phyloP scores from a whole-genome alignment of 2,329 filamentous ascomycete species.

The Endocalyx cinctus region DNA sequence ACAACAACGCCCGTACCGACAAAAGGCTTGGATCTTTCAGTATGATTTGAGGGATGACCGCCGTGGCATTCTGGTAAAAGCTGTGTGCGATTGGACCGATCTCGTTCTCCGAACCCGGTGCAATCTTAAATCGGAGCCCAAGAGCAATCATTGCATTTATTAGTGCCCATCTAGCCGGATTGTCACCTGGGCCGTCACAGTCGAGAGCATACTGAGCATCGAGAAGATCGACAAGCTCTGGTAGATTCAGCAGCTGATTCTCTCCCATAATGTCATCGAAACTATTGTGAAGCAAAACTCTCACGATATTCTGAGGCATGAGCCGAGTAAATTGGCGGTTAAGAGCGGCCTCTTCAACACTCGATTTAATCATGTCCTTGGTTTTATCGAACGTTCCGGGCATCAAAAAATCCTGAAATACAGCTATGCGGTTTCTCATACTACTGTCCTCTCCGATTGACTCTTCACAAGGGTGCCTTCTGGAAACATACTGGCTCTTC shows the following conservation, averaged over 20 bases:
- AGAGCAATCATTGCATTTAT: slow-evolving; percentile 13
- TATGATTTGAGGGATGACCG: slow-evolving; percentile 11
- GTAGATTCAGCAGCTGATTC: slow-evolving; percentile 6
- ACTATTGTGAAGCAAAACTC: slow-evolving; percentile 4
- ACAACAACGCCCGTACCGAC: slow-evolving; percentile 12
- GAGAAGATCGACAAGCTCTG: slow-evolving; percentile 6
- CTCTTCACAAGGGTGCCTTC: too few species aligned
- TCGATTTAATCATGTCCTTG: slow-evolving; percentile 1
- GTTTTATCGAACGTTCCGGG: slow-evolving; percentile 1
- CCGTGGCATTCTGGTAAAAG: slow-evolving; percentile 12
- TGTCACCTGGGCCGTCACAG: slow-evolving; percentile 2
- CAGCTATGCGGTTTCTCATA: not conserved
- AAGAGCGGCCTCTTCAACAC: slow-evolving; percentile 1
- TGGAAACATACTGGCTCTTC: not conserved
- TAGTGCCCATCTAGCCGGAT: slow-evolving; percentile 12
- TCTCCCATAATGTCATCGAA: slow-evolving; percentile 9
- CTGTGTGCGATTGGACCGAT: slow-evolving; percentile 6
- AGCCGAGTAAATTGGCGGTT: slow-evolving; percentile 7
- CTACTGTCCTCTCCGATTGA: too few species aligned
- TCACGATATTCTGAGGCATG: slow-evolving; percentile 6
- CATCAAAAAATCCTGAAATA: slow-evolving; percentile 8
- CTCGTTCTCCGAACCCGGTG: slow-evolving; percentile 7
- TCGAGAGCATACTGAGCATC: slow-evolving; percentile 11
- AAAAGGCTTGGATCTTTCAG: slow-evolving; percentile 9
- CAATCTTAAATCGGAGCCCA: slow-evolving; percentile 11